Conservation (phyloP, 495 filamentous ascomycete species). For the Tuber magnatum region DNA sequence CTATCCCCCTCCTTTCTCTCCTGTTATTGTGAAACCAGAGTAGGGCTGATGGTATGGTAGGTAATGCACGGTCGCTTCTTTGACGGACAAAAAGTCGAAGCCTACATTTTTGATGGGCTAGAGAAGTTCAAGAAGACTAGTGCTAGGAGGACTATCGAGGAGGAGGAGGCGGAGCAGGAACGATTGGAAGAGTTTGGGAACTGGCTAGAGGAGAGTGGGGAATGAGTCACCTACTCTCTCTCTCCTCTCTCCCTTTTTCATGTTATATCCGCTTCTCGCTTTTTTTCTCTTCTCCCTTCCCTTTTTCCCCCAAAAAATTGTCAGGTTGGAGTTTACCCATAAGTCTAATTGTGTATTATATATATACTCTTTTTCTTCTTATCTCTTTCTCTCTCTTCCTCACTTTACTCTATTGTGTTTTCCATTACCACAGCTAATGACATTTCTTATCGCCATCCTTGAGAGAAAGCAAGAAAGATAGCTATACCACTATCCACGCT, state of each 20-base stretch:
- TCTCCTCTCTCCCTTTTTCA: not conserved
- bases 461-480: not conserved
- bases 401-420: not conserved
- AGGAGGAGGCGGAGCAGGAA: constrained; percentile 45
- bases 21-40: not conserved
- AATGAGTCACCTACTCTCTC: constrained; percentile 6
- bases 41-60: constrained; percentile 37
- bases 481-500: not conserved
- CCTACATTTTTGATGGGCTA: constrained; percentile 65
- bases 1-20: not conserved
- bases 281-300: not conserved
- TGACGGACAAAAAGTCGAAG: constrained; percentile 62
- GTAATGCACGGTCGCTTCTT: constrained; percentile 78
- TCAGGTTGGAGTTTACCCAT: constrained; percentile 2
- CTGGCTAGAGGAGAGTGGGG: constrained; percentile 35
- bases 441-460: not conserved
- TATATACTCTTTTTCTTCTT: not conserved
- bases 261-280: not conserved
- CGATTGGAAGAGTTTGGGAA: constrained; percentile 43
- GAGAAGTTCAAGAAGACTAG: constrained; percentile 70
- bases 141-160: constrained; percentile 45
- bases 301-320: not conserved
- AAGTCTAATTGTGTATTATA: constrained; percentile 4
- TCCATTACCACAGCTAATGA: not conserved
- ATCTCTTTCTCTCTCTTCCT: not conserved